Base-by-base conservation (phyloP, 208 protist species). In the Tetramitus jugosus region DNA sequence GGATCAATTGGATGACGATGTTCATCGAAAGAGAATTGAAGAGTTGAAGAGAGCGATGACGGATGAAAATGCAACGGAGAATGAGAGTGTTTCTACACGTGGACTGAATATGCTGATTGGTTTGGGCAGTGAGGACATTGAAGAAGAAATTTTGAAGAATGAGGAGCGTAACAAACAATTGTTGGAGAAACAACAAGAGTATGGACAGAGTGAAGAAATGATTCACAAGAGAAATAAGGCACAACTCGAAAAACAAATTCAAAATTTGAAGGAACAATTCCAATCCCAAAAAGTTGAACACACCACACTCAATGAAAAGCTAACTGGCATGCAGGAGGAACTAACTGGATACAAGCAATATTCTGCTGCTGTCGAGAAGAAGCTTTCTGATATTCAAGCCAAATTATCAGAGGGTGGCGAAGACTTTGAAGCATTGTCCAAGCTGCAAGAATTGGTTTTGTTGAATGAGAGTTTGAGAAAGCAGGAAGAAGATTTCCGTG, bases 401-500 rank as follows among this genome's bases (percentile, higher is more conserved):
- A 4, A 46, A n/a, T 31, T 6, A 53, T n/a, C n/a, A 52, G 31
- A 31, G 4, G 20, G 17, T 37, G 52, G 62, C 7, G 64, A 35
- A 17, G 64, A 71, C 33, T 10, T 33, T 26, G 20, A 35, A 17
- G 40, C 17, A 17, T 23, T 64, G 3, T n/a, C 1, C 4, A 62
- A 81, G 60, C 69, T 91, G 46, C 3, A 80, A 52, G 33, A 31
- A 3, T 81, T 91, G 2, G 69, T 92, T 17, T 14, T 76, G 0
- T 35, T 88, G 17, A 88, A 87, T 49, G 88, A 91, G 35, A 81
- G 43, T 14, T 79, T 91, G 0, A 82, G 87, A 64, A 68, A 81
- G 29, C 87, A 91, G 52, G 83, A 91, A 75, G 23, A 26, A 17
- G 76, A 83, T 31, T 91, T 92, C 69, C 83, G 84, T 71, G 56